Evolutionary conservation across 2,329 filamentous ascomycete genomes (phyloP), one percentile per base, ranked within the genome.

Genomic region (Microcera coccophila): DNA sequence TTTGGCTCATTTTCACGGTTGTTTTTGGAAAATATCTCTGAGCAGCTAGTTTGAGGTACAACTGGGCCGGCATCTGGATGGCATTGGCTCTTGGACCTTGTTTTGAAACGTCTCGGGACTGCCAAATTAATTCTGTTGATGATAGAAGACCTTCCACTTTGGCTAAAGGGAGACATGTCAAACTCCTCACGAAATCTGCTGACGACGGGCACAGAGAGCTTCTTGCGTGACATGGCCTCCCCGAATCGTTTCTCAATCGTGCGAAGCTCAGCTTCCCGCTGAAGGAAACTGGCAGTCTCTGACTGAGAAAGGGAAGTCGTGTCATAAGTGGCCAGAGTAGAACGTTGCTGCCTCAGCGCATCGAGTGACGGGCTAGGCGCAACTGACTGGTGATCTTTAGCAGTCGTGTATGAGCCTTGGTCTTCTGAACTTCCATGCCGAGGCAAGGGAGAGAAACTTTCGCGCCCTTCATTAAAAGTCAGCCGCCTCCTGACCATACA

Each of bases 171-270:
- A 5, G 29, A 18, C 4, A 34, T 26, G 4, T 41, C 35, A 38
- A 72, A 65, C 4, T 70, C 61, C 44, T 75, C 71, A 9, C 53
- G 61, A 50, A 74, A 74, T 16, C 61, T 68, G 48, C 67, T 72
- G 35, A 48, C 49, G 2, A 66, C 44, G 10, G 56, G 59, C n/a
- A 47, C 40, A 2, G 54, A 54, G 3, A 53, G 56, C 26, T 62
- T 62, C 20, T 57, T 62, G 3, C 58, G 59, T 12, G 61, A 36
- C 2, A 64, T 43, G 4, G 60, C 55, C n/a, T 65, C 52, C 11
- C 62, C 60, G 39, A 74, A 72, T n/a, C 68, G 62, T 42, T 65
- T 65, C 39, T 68, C 60, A 16, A 73, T 64, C 1, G 64, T 65
- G 28, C 46, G 55, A 11, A 69, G 57, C 51, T 71, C 69, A 8